A percentile compares a stretch with the other conserved stretches of the same genome.
phyloP scores from a whole-genome alignment of 805 yeast species.

The Wickerhamiella slavikovae region DNA sequence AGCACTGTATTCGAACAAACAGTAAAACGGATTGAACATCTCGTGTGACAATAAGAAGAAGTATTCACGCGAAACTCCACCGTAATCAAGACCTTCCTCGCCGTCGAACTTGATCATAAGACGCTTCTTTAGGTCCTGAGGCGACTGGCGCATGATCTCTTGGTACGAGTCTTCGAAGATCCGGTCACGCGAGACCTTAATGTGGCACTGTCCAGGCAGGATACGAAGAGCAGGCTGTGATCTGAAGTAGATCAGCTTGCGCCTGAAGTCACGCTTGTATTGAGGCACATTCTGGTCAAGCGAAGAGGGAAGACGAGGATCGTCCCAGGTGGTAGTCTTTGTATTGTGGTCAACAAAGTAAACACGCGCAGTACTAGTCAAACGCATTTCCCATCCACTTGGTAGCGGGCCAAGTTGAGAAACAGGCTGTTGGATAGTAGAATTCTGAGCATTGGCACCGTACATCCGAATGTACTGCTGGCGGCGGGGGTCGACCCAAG shows the following conservation, averaged over 20 bases:
- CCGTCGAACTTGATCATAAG: constrained; percentile 97
- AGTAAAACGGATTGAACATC: constrained; percentile 96
- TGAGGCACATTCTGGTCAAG: constrained; percentile 97
- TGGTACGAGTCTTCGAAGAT: constrained; percentile 95
- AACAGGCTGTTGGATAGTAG: constrained; percentile 93
- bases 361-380: constrained; percentile 95
- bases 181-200: constrained; percentile 90
- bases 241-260: constrained; percentile 92
- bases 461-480: constrained; percentile 94
- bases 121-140: constrained; percentile 93
- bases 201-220: constrained; percentile 95
- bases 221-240: constrained; percentile 96
- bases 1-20: constrained; percentile 91
- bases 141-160: constrained; percentile 96
- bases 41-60: constrained; percentile 93
- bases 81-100: constrained; percentile 97
- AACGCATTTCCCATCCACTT: constrained; percentile 99
- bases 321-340: constrained; percentile 99
- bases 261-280: constrained; percentile 94
- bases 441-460: constrained; percentile 47
- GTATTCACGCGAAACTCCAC: constrained; percentile 97
- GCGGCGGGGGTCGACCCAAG: constrained; percentile 99
- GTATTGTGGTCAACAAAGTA: constrained; percentile 98
- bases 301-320: constrained; percentile 93
- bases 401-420: constrained; percentile 96